A percentile compares a stretch with the other conserved stretches of the same genome.
Evolutionary conservation across 495 filamentous ascomycete genomes (phyloP).

Genomic region (Niebla homalea): DNA sequence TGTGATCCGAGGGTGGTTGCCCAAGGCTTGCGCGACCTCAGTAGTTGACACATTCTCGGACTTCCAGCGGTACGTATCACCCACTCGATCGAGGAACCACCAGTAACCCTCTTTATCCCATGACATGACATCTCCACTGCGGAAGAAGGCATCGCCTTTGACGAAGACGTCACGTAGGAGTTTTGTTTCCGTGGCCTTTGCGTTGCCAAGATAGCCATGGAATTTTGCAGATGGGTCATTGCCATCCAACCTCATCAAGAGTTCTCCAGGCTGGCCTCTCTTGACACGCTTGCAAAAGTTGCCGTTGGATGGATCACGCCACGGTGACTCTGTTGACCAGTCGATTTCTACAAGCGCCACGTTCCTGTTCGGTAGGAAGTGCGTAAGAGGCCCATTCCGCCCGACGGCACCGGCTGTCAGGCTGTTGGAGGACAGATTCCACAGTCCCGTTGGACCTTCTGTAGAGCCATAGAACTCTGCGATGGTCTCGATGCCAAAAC

Average conservation of each 20-base stretch:
- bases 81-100: conserved; percentile 82
- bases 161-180: conserved; percentile 63
- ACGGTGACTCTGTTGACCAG: conserved; percentile 53
- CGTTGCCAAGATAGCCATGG: conserved; percentile 80
- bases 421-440: conserved; percentile 64
- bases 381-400: conserved; percentile 48
- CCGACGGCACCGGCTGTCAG: conserved; percentile 74
- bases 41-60: conserved; percentile 82
- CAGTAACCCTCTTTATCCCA: conserved; percentile 58
- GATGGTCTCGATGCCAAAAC: conserved; percentile 70
- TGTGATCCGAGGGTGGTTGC: conserved; percentile 48
- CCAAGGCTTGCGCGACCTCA: conserved; percentile 65
- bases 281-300: conserved; percentile 52
- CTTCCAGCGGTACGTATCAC: conserved; percentile 95
- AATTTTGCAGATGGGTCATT: conserved; percentile 50
- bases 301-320: conserved; percentile 40
- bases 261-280: conserved; percentile 60
- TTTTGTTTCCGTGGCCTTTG: conserved; percentile 60
- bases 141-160: conserved; percentile 79
- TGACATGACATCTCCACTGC: conserved; percentile 70
- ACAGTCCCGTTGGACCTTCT: conserved; percentile 59
- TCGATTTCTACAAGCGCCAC: conserved; percentile 61
- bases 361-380: conserved; percentile 35
- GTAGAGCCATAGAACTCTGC: conserved; percentile 87
- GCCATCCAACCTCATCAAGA: conserved; percentile 61